These are phyloP conservation scores for Colletotrichum aenigma DNA, from an alignment of 2,329 filamentous ascomycete species.

Conservation along the genomic window DNA sequence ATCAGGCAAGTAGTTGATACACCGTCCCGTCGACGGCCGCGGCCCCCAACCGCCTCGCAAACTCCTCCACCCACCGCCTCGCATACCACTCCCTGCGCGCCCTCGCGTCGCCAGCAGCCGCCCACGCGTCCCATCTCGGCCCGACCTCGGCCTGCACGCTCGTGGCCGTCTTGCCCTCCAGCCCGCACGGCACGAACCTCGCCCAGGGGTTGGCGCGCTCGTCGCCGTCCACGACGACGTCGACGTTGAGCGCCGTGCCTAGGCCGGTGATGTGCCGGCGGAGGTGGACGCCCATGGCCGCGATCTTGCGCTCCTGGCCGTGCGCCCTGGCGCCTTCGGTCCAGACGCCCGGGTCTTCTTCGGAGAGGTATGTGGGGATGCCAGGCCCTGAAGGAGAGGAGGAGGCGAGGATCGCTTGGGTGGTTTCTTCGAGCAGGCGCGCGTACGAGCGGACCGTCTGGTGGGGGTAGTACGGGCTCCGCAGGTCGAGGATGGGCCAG, in stretches of 20 bases:
- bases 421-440: slow-evolving; percentile 75
- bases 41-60: slow-evolving; percentile 8
- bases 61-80: slow-evolving; percentile 11
- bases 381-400: slow-evolving; percentile 47
- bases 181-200: slow-evolving; percentile 88
- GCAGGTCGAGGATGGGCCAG: slow-evolving; percentile 90
- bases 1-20: background rate
- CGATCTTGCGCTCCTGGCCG: slow-evolving; percentile 72
- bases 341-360: slow-evolving; percentile 90
- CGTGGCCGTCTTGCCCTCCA: slow-evolving; percentile 81
- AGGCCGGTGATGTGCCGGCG: slow-evolving; percentile 82
- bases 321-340: slow-evolving; percentile 38
- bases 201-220: slow-evolving; percentile 55
- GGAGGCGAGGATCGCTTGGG: slow-evolving; percentile 66
- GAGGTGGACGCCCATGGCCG: slow-evolving; percentile 90
- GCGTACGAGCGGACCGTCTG: slow-evolving; percentile 80
- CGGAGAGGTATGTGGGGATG: slow-evolving; percentile 60
- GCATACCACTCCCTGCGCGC: slow-evolving; percentile 5
- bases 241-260: slow-evolving; percentile 82
- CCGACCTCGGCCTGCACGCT: slow-evolving; percentile 65
- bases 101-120: background rate
- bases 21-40: background rate
- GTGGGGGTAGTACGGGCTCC: slow-evolving; percentile 54
- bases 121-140: background rate
- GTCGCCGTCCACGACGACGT: slow-evolving; percentile 54